Evolutionary conservation across 495 filamentous ascomycete genomes (phyloP).

Genomic region (Lentithecium fluviatile): DNA sequence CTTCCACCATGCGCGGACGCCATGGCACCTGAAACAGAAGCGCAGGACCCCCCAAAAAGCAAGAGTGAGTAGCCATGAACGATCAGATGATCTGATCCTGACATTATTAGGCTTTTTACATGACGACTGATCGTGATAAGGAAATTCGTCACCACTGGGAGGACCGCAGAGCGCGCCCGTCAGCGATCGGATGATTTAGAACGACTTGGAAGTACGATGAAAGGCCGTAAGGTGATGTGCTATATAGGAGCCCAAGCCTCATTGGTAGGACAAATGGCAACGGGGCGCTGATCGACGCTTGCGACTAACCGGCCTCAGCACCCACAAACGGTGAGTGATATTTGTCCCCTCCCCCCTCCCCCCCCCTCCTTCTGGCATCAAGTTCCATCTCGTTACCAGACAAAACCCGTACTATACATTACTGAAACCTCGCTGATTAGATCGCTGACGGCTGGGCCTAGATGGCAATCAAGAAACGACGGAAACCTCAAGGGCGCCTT

Average conservation of each 20-base stretch:
- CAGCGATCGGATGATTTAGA: background rate
- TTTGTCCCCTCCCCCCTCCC: background rate
- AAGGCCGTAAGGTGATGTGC: background rate
- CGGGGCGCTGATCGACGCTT: background rate
- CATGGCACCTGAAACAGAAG: constrained; percentile 27
- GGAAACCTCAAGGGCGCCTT: background rate
- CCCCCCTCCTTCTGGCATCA: too few species aligned
- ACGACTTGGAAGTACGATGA: background rate
- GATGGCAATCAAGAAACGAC: background rate
- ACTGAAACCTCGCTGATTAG: constrained; percentile 1
- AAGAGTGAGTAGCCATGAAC: background rate
- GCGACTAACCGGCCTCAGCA: background rate
- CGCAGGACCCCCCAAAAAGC: constrained; percentile 18
- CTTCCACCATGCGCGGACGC: background rate
- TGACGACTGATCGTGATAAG: constrained; percentile 14
- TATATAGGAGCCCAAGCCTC: background rate
- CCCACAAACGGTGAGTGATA: constrained; percentile 5
- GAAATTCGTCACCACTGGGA: constrained; percentile 10
- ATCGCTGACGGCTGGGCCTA: background rate
- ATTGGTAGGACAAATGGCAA: constrained; percentile 13
- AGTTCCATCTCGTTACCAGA: background rate
- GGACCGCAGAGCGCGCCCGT: background rate
- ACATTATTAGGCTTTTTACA: background rate
- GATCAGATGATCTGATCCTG: background rate
- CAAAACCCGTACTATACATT: constrained; percentile 25